Percentiles rank a stretch among this genome's conserved stretches.
These are phyloP conservation scores for Mycogone perniciosa DNA, from an alignment of 2,329 filamentous ascomycete species.

Conservation along the genomic window DNA sequence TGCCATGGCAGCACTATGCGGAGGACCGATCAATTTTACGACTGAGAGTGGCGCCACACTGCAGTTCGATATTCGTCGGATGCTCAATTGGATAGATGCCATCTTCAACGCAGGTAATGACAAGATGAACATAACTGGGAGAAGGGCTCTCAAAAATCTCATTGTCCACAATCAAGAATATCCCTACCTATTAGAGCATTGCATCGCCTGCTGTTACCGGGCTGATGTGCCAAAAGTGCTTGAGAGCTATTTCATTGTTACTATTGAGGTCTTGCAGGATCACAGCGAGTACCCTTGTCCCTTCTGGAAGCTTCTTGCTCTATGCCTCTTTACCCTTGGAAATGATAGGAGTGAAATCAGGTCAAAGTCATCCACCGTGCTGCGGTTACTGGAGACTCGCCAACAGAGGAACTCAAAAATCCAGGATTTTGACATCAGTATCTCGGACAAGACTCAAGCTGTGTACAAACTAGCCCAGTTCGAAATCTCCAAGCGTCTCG, in stretches of 20 bases:
- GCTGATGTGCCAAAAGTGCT: slow-evolving; percentile 75
- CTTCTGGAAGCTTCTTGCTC: slow-evolving; percentile 85
- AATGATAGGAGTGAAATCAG: slow-evolving; percentile 86
- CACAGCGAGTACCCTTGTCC: slow-evolving; percentile 74
- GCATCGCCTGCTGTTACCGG: slow-evolving; percentile 84
- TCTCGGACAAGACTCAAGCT: slow-evolving; percentile 95
- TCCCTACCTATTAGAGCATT: slow-evolving; percentile 77
- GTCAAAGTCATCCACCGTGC: slow-evolving; percentile 75
- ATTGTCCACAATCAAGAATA: slow-evolving; percentile 87
- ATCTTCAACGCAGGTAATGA: slow-evolving; percentile 93
- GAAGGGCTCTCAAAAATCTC: slow-evolving; percentile 80
- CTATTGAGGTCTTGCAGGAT: slow-evolving; percentile 79
- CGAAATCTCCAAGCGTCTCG: slow-evolving; percentile 85
- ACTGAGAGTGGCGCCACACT: slow-evolving; percentile 83
- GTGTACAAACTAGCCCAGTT: slow-evolving; percentile 98
- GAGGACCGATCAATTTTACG: slow-evolving; percentile 74
- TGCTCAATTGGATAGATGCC: slow-evolving; percentile 91
- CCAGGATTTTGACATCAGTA: slow-evolving; percentile 96
- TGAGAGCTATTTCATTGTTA: slow-evolving; percentile 92
- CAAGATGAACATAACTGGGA: slow-evolving; percentile 83
- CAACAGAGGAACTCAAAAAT: slow-evolving; percentile 78
- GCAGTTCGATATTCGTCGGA: slow-evolving; percentile 85
- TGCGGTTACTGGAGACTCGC: slow-evolving; percentile 75
- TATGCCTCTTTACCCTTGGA: slow-evolving; percentile 86
- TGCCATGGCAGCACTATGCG: slow-evolving; percentile 91